These are phyloP conservation scores for Gracilaria vermiculophylla DNA, from an alignment of 23 red algal genomes.

Conservation along the genomic window DNA sequence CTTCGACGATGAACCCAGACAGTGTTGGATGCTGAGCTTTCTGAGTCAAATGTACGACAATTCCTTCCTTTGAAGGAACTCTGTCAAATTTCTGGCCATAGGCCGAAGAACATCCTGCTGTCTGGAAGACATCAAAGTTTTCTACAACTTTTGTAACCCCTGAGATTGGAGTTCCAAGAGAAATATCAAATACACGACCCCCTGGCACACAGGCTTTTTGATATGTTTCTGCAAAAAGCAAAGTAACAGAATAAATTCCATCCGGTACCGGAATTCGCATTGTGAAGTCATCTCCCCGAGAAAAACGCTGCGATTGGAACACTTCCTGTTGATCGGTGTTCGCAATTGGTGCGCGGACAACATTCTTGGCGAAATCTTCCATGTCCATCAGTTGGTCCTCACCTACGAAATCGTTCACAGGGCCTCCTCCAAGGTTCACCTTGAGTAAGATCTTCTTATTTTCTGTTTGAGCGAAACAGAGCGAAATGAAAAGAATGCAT, in stretches of 20 bases:
- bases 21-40: constrained; percentile 61
- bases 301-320: constrained; percentile 73
- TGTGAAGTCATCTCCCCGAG: constrained; percentile 53
- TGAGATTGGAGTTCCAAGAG: constrained; percentile 65
- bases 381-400: constrained; percentile 70
- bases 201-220: constrained; percentile 57
- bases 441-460: constrained; percentile 69
- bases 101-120: constrained; percentile 55
- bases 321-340: constrained; percentile 70
- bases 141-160: constrained; percentile 43
- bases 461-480: neutral
- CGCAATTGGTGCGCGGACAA: constrained; percentile 42
- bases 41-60: constrained; percentile 51
- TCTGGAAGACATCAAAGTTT: constrained; percentile 64
- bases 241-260: constrained; percentile 71
- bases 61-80: constrained; percentile 71
- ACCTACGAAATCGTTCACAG: constrained; percentile 65
- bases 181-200: constrained; percentile 73
- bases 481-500: neutral
- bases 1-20: constrained; percentile 70
- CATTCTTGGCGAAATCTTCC: constrained; percentile 52
- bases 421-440: constrained; percentile 68
- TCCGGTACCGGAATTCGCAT: constrained; percentile 70
- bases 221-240: constrained; percentile 74
- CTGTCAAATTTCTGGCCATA: constrained; percentile 67